Base-by-base conservation (phyloP, 441 rosid genomes). In the Populus hybrid region DNA sequence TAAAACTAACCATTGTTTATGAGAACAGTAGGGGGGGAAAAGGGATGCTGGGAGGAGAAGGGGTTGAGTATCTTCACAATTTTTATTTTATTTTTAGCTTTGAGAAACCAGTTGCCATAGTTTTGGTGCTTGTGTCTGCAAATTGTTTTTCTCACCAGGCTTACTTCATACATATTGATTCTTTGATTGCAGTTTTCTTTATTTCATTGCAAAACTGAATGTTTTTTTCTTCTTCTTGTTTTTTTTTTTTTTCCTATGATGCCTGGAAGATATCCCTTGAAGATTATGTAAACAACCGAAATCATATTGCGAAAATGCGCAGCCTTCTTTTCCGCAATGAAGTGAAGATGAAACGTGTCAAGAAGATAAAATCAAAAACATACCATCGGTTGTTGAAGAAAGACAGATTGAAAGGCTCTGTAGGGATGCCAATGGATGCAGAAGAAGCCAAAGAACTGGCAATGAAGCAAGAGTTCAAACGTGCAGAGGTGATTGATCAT, bases 331-430 rank as follows among this genome's bases (percentile, higher is more conserved):
- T 93, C 82, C 95, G 89, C 28, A 95, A 95, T 75, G 99, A 95
- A 80, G 61, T 89, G 81, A 95, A 94, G 86, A 84, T 86, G 80
- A 94, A 94, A 85, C 92, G 90, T 34, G 77, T 94, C 24, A 95
- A 93, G 86, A 95, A 91, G 83, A 95, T 95, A n/a, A 93, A 96
- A 87, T 94, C 98, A n/a, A 96, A 91, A 87, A 87, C 97, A 67
- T 94, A 87, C 82, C 97, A 87, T 76, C 95, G 95, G 20, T 80
- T 92, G 71, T 80, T 83, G 84, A 93, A 90, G 81, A 94, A 90
- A 84, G 97, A 91, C 81, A 88, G 79, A 81, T 66, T 72, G 59
- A 95, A 88, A 80, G 84, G 83, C 73, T 82, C 86, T 64, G 83
- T 34, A 2, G 95, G 81, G 72, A 76, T 84, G 82, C 85, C 85